Evolutionary conservation across 1,284 basidiomycete genomes (phyloP), one percentile per base, ranked within the genome.

Genomic region (Schizophyllum commune): DNA sequence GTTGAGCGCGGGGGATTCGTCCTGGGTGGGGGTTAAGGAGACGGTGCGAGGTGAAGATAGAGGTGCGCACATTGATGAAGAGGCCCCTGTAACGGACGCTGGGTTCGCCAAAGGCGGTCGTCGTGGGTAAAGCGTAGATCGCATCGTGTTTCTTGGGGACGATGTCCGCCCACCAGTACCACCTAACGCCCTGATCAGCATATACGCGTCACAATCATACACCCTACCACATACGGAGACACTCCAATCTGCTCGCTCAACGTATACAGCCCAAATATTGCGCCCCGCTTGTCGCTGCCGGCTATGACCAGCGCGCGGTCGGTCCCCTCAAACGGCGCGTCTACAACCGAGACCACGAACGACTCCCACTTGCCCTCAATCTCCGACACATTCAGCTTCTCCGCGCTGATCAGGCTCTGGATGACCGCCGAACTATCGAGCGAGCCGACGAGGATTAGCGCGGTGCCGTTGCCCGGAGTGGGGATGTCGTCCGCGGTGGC

Each of bases 201-300:
- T n/a, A n/a, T n/a, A n/a, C n/a, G n/a, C n/a, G n/a, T n/a, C n/a
- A n/a, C n/a, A n/a, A n/a, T n/a, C n/a, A n/a, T n/a, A n/a, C n/a
- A n/a, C n/a, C n/a, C n/a, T n/a, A n/a, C n/a, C n/a, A n/a, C 84
- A 13, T 83, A 86, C 20, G 84, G 83, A 19, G 83, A 85, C 27
- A 85, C 83, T 62, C 83, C 88, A 68, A 88, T 83, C 66, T 89
- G 86, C 69, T 89, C 88, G 8, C 85, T 85, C 60, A 86, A 82
- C 65, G 88, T 85, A 67, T 90, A 90, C 33, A 89, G 66, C 2
- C 80, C 86, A 66, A 78, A 90, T 22, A 89, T 86, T 0, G 86
- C 83, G 32, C 85, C 86, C 56, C 86, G 72, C 70, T 83, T 86
- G 72, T 89, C 86, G 0, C 83, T 75, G 5, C 86, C 87, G 62